phyloP scores from a whole-genome alignment of 306 rosid genomes.

The Lupinus albus region DNA sequence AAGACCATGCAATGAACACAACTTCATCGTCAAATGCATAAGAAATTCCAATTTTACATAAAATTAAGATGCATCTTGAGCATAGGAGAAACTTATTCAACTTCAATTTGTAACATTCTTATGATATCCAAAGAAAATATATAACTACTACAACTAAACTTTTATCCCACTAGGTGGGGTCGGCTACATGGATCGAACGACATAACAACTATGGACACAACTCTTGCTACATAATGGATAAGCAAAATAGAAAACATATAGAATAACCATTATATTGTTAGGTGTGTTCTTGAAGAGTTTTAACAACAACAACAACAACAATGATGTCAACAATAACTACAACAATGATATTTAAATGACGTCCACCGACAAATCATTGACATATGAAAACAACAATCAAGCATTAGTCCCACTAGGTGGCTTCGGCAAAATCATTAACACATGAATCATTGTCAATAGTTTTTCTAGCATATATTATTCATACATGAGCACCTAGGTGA shows the following conservation, averaged over 20 bases:
- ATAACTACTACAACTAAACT: neutral
- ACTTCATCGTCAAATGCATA: constrained; percentile 17
- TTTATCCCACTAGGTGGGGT: too few relatives aligned
- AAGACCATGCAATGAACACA: constrained; percentile 30
- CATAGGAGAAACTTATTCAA: constrained; percentile 11
- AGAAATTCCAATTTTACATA: constrained; percentile 13
- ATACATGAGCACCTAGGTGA: too few relatives aligned
- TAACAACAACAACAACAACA: neutral
- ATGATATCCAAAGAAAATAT: neutral
- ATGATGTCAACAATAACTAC: too few relatives aligned
- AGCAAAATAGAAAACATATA: neutral
- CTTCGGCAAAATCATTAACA: too few relatives aligned
- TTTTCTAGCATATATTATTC: too few relatives aligned
- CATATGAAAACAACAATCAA: too few relatives aligned
- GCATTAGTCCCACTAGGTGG: too few relatives aligned
- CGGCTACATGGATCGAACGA: too few relatives aligned
- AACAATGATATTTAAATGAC: neutral
- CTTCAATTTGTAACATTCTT: constrained; percentile 24
- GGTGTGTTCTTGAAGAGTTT: neutral
- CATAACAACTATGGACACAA: too few relatives aligned
- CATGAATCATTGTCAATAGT: too few relatives aligned
- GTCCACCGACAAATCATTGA: too few relatives aligned
- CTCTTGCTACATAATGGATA: neutral
- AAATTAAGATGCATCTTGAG: neutral
- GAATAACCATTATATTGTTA: neutral